Evolutionary conservation across 2,329 filamentous ascomycete species (phyloP).

Genomic region (Monosporascus sp.): DNA sequence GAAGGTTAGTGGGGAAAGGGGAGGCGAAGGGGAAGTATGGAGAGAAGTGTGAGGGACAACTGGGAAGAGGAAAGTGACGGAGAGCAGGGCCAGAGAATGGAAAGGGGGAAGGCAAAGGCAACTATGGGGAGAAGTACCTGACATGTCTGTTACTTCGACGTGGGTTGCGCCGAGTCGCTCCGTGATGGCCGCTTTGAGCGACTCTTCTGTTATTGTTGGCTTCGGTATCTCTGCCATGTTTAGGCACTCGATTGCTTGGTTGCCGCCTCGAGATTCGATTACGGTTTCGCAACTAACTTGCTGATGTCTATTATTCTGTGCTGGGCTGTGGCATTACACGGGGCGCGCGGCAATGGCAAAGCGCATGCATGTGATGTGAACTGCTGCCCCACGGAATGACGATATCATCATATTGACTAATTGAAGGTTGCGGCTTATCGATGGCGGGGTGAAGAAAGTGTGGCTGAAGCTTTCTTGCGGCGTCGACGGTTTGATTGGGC

Average conservation of each 20-base stretch:
- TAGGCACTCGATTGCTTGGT: no score
- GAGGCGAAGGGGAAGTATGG: slow-evolving; percentile 3
- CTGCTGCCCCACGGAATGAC: not conserved
- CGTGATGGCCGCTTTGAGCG: slow-evolving; percentile 62
- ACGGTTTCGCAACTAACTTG: no score
- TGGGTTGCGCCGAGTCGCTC: slow-evolving; percentile 68
- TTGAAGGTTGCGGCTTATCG: no score
- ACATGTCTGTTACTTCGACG: slow-evolving; percentile 88
- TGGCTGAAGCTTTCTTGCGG: not conserved
- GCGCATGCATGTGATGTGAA: not conserved
- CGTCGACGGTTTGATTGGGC: not conserved
- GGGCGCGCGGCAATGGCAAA: no score
- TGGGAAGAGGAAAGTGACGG: slow-evolving; percentile 11
- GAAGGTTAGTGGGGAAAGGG: not conserved
- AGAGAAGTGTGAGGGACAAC: slow-evolving; percentile 1
- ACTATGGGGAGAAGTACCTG: slow-evolving; percentile 54
- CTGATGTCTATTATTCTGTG: no score
- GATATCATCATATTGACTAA: not conserved
- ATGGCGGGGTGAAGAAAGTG: not conserved
- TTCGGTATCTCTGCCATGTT: slow-evolving; percentile 39
- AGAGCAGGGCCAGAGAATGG: slow-evolving; percentile 1
- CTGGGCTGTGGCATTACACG: no score
- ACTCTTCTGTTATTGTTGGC: slow-evolving; percentile 65
- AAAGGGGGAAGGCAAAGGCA: slow-evolving; percentile 4
- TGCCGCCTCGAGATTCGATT: no score